Percentiles rank a stretch among this genome's conserved stretches.
Evolutionary conservation across 495 filamentous ascomycete species (phyloP).

Genomic region (Penicillium soppii): DNA sequence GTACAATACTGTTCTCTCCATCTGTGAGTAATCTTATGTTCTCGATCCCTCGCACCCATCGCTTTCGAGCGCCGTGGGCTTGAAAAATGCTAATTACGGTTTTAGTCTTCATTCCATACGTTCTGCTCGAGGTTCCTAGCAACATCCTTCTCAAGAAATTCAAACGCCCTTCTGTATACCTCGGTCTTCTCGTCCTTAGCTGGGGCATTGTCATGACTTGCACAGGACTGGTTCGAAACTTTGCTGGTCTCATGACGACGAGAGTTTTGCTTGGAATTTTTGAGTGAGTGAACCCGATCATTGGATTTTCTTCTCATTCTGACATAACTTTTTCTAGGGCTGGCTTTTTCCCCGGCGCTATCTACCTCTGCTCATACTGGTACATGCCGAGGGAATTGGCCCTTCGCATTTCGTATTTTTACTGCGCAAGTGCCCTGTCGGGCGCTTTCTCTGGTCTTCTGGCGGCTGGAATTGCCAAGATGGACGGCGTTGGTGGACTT

Average conservation of each 20-base stretch:
- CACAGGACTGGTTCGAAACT: slow-evolving; percentile 41
- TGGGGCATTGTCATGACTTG: slow-evolving; percentile 47
- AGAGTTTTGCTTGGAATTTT: slow-evolving; percentile 21
- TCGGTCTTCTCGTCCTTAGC: slow-evolving; percentile 20
- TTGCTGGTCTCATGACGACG: slow-evolving; percentile 20
- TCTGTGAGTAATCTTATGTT: slow-evolving; percentile 22
- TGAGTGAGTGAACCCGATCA: slow-evolving; percentile 8
- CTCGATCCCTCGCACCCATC: too few species aligned
- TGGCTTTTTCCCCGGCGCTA: slow-evolving; percentile 64
- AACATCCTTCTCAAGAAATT: slow-evolving; percentile 22
- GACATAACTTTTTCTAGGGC: slow-evolving; percentile 7
- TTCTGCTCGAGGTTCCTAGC: slow-evolving; percentile 24
- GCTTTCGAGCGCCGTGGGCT: too few species aligned
- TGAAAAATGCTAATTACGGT: background rate
- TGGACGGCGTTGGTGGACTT: slow-evolving; percentile 61
- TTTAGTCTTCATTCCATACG: slow-evolving; percentile 38
- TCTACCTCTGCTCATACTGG: slow-evolving; percentile 72
- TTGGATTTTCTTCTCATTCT: background rate
- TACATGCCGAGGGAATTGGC: slow-evolving; percentile 45
- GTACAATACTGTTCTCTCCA: slow-evolving; percentile 33
- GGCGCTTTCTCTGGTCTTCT: slow-evolving; percentile 68
- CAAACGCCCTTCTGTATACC: slow-evolving; percentile 16
- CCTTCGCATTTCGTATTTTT: slow-evolving; percentile 58
- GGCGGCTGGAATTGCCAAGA: slow-evolving; percentile 64
- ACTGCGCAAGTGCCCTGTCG: slow-evolving; percentile 57